Conservation (phyloP, 345 rosid genomes). For the Rhodamnia argentea region DNA sequence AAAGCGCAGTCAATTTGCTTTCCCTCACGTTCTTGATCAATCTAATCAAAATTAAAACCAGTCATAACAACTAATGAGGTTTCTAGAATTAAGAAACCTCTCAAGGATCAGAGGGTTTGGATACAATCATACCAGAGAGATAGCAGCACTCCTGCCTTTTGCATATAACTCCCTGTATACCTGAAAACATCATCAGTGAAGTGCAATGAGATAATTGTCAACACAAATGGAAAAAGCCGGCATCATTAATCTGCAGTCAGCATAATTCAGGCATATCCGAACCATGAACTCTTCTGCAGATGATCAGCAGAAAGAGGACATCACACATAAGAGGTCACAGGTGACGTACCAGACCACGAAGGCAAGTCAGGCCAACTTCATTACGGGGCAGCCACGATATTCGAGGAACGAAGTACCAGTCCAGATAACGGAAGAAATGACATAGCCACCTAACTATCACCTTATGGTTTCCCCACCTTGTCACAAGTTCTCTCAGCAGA, state of each 20-base stretch:
- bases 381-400: slow-evolving; percentile 35
- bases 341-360: slow-evolving; percentile 39
- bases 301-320: background rate
- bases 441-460: slow-evolving; percentile 40
- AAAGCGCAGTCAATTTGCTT: slow-evolving; percentile 48
- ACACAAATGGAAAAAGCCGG: background rate
- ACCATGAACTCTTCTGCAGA: background rate
- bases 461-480: slow-evolving; percentile 52
- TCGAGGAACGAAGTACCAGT: slow-evolving; percentile 35
- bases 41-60: slow-evolving; percentile 13
- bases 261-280: background rate
- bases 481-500: slow-evolving; percentile 46
- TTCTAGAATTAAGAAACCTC: background rate
- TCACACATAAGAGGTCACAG: background rate
- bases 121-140: slow-evolving; percentile 3
- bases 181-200: background rate
- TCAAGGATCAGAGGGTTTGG: background rate
- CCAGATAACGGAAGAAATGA: slow-evolving; percentile 41
- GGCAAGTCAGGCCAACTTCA: slow-evolving; percentile 45
- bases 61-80: background rate
- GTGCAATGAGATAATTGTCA: background rate
- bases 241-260: background rate
- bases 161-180: slow-evolving; percentile 24
- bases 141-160: slow-evolving; percentile 30
- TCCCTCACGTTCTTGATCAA: slow-evolving; percentile 45